phyloP scores from a whole-genome alignment of 257 asterid genomes.

The Asclepias syriaca region DNA sequence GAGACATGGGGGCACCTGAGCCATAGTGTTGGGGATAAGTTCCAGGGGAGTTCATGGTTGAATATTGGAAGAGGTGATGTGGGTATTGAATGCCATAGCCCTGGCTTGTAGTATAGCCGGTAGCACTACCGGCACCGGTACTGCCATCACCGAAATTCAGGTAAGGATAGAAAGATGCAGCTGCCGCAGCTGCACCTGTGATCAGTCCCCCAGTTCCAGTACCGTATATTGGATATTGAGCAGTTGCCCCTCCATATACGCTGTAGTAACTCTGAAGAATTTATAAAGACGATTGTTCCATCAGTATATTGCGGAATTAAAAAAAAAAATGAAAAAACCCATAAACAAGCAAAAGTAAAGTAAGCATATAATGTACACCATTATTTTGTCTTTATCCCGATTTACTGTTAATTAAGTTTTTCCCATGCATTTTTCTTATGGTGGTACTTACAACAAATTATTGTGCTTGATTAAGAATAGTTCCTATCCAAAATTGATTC shows the following conservation, averaged over 20 bases:
- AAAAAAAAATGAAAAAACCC: neutral
- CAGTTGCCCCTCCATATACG: conserved; percentile 60
- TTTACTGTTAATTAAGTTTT: no score
- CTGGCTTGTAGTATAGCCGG: conserved; percentile 50
- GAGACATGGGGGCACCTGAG: conserved; percentile 71
- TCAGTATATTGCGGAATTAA: neutral
- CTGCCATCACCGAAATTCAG: conserved; percentile 60
- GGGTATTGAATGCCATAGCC: conserved; percentile 71
- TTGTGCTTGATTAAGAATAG: no score
- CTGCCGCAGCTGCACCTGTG: conserved; percentile 45
- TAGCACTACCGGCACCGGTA: conserved; percentile 33
- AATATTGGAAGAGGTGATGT: conserved; percentile 71
- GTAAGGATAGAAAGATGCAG: conserved; percentile 66
- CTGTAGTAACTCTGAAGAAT: conserved; percentile 65
- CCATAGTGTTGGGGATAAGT: conserved; percentile 74
- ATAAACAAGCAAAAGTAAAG: neutral
- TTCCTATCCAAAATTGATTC: no score
- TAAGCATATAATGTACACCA: neutral
- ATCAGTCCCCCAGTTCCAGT: conserved; percentile 55
- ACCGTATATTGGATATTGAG: conserved; percentile 67
- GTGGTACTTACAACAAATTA: no score
- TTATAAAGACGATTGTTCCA: neutral
- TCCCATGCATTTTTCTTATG: no score
- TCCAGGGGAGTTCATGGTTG: conserved; percentile 40
- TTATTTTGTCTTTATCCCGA: neutral